Conservation (phyloP, 805 yeast genomes). For the Hanseniaspora singularis region DNA sequence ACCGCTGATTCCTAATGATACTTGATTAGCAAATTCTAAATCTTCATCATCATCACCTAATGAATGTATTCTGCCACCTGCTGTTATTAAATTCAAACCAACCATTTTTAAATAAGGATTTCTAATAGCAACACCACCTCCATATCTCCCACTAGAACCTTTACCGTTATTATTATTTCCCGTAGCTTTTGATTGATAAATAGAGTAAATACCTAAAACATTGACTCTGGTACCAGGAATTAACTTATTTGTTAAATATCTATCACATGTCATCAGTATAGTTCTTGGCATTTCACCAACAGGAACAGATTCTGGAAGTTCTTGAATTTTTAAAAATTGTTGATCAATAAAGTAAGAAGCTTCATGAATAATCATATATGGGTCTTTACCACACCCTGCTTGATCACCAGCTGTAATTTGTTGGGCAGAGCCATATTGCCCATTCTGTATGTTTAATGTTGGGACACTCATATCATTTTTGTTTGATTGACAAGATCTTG, state of each 20-base stretch:
- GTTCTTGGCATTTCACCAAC: conserved; percentile 99
- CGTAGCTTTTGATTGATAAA: conserved; percentile 58
- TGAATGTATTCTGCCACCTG: conserved; percentile 56
- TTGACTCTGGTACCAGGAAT: conserved; percentile 94
- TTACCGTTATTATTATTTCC: conserved; percentile 33
- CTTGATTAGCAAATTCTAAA: conserved; percentile 4
- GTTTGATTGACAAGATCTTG: conserved; percentile 28
- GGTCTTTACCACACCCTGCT: conserved; percentile 72
- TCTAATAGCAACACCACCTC: conserved; percentile 61
- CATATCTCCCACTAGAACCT: conserved; percentile 28
- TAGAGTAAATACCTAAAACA: conserved; percentile 82
- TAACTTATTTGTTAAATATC: conserved; percentile 78
- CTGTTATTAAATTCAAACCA: conserved; percentile 60
- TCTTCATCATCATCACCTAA: conserved; percentile 32
- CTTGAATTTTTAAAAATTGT: conserved; percentile 86
- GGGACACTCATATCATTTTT: conserved; percentile 13
- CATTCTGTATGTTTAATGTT: conserved; percentile 14
- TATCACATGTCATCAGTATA: conserved; percentile 71
- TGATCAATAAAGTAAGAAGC: conserved; percentile 90
- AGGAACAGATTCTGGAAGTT: conserved; percentile 96
- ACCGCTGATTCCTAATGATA: not conserved
- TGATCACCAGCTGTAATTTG: conserved; percentile 23
- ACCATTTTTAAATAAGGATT: conserved; percentile 80
- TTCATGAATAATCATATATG: conserved; percentile 87
- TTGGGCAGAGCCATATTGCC: conserved; percentile 18